phyloP scores from a whole-genome alignment of 371 early-diverging fungal species.

The Haplosporangium sp. region DNA sequence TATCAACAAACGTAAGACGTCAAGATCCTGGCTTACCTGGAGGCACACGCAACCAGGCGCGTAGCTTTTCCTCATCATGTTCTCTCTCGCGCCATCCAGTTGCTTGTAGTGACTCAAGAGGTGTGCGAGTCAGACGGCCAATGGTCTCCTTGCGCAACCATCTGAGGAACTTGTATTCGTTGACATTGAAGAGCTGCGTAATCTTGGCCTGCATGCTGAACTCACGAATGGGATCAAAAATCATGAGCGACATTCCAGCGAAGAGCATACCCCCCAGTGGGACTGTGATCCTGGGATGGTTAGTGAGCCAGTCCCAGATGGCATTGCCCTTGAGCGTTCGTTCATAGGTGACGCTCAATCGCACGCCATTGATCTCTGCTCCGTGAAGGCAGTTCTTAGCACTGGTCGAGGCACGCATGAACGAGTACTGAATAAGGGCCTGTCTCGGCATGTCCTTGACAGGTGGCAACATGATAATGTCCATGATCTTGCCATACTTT shows the following conservation, averaged over 20 bases:
- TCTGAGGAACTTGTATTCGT: slow-evolving; percentile 67
- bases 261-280: slow-evolving; percentile 77
- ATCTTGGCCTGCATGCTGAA: slow-evolving; percentile 86
- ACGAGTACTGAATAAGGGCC: slow-evolving; percentile 80
- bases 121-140: slow-evolving; percentile 55
- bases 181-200: slow-evolving; percentile 79
- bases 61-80: slow-evolving; percentile 66
- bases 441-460: slow-evolving; percentile 80
- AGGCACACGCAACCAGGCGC: slow-evolving; percentile 68
- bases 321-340: slow-evolving; percentile 65
- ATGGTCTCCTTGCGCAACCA: slow-evolving; percentile 72
- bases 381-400: slow-evolving; percentile 92
- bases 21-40: slow-evolving; percentile 60
- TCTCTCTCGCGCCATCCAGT: slow-evolving; percentile 68
- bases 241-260: slow-evolving; percentile 80
- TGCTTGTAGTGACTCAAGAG: slow-evolving; percentile 13
- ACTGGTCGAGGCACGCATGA: slow-evolving; percentile 81
- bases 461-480: slow-evolving; percentile 69
- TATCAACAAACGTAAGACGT: too few species aligned
- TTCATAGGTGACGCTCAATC: slow-evolving; percentile 79
- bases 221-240: slow-evolving; percentile 92
- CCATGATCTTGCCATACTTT: slow-evolving; percentile 82
- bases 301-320: slow-evolving; percentile 73
- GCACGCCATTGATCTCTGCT: slow-evolving; percentile 69
- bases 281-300: slow-evolving; percentile 76